Percentiles rank a stretch among this genome's conserved stretches.
Conservation (phyloP, 164 flowering plant species). For the Akebia trifoliata region DNA sequence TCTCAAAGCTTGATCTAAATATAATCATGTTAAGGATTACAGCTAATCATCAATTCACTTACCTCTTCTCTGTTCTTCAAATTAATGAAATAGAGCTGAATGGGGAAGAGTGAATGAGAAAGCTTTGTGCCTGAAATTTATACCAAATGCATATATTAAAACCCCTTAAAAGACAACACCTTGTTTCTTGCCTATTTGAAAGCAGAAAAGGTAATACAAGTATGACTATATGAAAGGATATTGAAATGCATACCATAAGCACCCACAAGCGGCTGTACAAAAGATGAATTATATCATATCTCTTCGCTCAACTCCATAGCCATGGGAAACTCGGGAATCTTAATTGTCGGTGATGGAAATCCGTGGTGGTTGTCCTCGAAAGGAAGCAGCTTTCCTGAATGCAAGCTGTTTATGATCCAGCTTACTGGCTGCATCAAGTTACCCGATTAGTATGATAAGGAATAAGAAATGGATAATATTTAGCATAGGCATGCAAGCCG, state of each 20-base stretch:
- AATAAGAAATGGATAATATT: neutral
- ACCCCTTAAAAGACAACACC: too few relatives aligned
- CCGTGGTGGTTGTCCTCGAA: constrained; percentile 21
- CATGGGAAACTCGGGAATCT: constrained; percentile 11
- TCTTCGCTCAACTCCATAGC: constrained; percentile 23
- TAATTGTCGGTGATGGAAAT: constrained; percentile 13
- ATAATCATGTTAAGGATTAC: too few relatives aligned
- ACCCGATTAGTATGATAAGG: neutral
- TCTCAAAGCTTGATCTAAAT: too few relatives aligned
- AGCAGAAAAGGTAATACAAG: neutral
- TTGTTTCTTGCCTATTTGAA: too few relatives aligned
- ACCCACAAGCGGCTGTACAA: neutral
- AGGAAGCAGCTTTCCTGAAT: constrained; percentile 56
- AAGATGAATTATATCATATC: constrained; percentile 14
- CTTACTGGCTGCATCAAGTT: constrained; percentile 49
- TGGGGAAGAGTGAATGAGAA: too few relatives aligned
- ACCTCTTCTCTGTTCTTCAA: too few relatives aligned
- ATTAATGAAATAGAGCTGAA: too few relatives aligned
- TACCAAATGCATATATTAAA: too few relatives aligned
- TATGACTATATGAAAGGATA: neutral
- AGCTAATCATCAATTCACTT: too few relatives aligned
- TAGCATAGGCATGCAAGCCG: too few relatives aligned
- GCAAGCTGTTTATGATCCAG: constrained; percentile 75
- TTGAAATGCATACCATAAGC: constrained; percentile 2
- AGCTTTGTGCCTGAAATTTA: too few relatives aligned